Percentiles rank a stretch among this genome's conserved stretches.
phyloP scores from a whole-genome alignment of 2,329 filamentous ascomycete genomes.

The Epicoccum nigrum region DNA sequence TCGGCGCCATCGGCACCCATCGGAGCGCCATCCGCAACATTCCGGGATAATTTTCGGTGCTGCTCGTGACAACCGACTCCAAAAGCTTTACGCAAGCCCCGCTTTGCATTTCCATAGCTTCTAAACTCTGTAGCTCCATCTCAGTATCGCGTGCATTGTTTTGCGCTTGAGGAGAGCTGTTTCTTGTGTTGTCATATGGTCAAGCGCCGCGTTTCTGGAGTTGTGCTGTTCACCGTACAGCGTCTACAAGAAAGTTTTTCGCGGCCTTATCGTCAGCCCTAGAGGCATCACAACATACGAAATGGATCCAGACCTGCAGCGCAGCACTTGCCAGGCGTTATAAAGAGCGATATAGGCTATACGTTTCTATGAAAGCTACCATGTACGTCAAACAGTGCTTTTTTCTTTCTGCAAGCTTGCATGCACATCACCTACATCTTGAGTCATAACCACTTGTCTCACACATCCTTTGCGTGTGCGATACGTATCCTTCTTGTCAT shows the following conservation, averaged over 20 bases:
- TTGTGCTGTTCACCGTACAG: conserved; percentile 1
- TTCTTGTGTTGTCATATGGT: background rate
- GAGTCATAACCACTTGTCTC: background rate
- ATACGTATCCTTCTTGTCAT: no score
- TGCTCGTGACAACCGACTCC: conserved; percentile 12
- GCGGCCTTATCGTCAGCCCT: conserved; percentile 8
- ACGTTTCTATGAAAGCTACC: conserved; percentile 3
- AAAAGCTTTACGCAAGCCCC: conserved; percentile 10
- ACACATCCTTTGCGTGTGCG: background rate
- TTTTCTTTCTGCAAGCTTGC: background rate
- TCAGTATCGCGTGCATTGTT: background rate
- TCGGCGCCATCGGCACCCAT: conserved; percentile 12
- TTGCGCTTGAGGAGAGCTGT: background rate
- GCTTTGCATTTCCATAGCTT: conserved; percentile 10
- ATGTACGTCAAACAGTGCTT: conserved; percentile 23
- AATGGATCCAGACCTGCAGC: conserved; percentile 29
- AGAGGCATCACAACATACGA: conserved; percentile 2
- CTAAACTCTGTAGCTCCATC: conserved; percentile 1
- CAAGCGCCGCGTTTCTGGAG: background rate
- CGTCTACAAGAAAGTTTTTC: conserved; percentile 6
- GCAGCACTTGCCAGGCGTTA: conserved; percentile 22
- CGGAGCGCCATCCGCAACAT: conserved; percentile 14
- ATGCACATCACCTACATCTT: background rate
- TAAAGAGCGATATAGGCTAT: conserved; percentile 16
- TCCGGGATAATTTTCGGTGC: conserved; percentile 14